phyloP scores from a whole-genome alignment of 495 filamentous ascomycete species.

The Thermothielavioides terrestris region DNA sequence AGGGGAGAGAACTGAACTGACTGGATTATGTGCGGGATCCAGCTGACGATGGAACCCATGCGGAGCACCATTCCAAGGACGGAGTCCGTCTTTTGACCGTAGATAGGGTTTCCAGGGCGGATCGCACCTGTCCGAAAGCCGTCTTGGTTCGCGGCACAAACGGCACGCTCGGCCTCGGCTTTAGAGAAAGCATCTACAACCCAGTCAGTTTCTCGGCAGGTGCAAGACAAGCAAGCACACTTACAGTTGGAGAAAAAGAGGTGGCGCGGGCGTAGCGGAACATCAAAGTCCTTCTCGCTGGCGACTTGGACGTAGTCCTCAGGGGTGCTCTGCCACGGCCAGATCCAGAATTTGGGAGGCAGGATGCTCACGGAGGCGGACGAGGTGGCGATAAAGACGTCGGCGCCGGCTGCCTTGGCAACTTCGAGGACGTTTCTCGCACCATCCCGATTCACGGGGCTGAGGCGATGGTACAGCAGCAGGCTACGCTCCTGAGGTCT shows the following conservation, averaged over 20 bases:
- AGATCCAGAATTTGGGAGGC: conserved; percentile 39
- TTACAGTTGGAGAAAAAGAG: conserved; percentile 47
- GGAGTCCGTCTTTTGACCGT: conserved; percentile 42
- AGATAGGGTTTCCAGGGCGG: conserved; percentile 51
- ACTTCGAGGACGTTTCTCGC: conserved; percentile 49
- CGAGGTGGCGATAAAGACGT: conserved; percentile 52
- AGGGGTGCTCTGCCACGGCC: conserved; percentile 39
- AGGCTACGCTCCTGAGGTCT: conserved; percentile 40
- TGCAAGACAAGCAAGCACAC: neutral
- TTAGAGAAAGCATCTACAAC: conserved; percentile 43
- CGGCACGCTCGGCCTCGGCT: conserved; percentile 43
- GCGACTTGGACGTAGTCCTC: conserved; percentile 35
- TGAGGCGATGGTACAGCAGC: conserved; percentile 36
- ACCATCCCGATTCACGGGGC: conserved; percentile 51
- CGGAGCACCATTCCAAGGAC: conserved; percentile 24
- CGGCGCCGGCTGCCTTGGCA: conserved; percentile 39
- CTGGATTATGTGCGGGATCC: conserved; percentile 43
- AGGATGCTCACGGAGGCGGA: conserved; percentile 43
- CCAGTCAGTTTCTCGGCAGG: neutral
- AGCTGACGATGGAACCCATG: conserved; percentile 27
- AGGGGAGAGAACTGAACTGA: no score
- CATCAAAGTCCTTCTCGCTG: conserved; percentile 38
- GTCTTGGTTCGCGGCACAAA: conserved; percentile 38
- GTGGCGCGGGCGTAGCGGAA: conserved; percentile 36
- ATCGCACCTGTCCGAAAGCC: conserved; percentile 49